Conservation (phyloP, 805 yeast species). For the Lipomyces orientalis region DNA sequence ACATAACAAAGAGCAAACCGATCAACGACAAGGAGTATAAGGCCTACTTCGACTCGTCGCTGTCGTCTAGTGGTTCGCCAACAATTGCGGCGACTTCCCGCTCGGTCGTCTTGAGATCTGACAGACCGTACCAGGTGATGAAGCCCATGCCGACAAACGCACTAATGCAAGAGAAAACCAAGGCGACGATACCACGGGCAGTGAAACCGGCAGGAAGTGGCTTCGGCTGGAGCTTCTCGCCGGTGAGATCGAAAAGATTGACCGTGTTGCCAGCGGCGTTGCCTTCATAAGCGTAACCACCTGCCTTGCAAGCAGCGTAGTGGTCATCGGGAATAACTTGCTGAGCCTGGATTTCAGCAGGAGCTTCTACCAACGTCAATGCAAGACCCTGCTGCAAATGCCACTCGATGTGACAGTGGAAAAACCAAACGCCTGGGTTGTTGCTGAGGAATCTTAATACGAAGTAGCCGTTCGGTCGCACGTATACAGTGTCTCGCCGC, state of each 20-base stretch:
- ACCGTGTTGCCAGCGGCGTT: slow-evolving; percentile 87
- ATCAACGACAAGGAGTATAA: neutral
- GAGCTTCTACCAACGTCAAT: slow-evolving; percentile 80
- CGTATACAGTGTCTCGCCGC: slow-evolving; percentile 81
- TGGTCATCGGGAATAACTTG: slow-evolving; percentile 70
- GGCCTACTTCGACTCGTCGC: slow-evolving; percentile 49
- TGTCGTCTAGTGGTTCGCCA: slow-evolving; percentile 56
- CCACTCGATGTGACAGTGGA: slow-evolving; percentile 99
- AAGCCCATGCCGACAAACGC: slow-evolving; percentile 81
- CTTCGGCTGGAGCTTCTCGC: slow-evolving; percentile 70
- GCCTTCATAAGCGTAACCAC: slow-evolving; percentile 63
- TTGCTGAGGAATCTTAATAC: slow-evolving; percentile 87
- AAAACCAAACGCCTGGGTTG: slow-evolving; percentile 98
- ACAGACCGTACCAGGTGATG: slow-evolving; percentile 82
- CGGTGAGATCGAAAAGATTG: slow-evolving; percentile 67
- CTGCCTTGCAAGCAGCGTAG: slow-evolving; percentile 60
- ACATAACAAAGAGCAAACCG: slow-evolving; percentile 1
- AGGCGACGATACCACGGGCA: slow-evolving; percentile 90
- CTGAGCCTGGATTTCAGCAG: slow-evolving; percentile 59
- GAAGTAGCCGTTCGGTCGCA: slow-evolving; percentile 82
- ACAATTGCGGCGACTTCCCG: slow-evolving; percentile 61
- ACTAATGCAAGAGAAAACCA: slow-evolving; percentile 86
- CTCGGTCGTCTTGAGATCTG: slow-evolving; percentile 77
- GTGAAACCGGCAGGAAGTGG: slow-evolving; percentile 87
- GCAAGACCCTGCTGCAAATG: slow-evolving; percentile 96